Evolutionary conservation across 805 yeast species (phyloP).

Genomic region (Diddensiella santjacobensis): DNA sequence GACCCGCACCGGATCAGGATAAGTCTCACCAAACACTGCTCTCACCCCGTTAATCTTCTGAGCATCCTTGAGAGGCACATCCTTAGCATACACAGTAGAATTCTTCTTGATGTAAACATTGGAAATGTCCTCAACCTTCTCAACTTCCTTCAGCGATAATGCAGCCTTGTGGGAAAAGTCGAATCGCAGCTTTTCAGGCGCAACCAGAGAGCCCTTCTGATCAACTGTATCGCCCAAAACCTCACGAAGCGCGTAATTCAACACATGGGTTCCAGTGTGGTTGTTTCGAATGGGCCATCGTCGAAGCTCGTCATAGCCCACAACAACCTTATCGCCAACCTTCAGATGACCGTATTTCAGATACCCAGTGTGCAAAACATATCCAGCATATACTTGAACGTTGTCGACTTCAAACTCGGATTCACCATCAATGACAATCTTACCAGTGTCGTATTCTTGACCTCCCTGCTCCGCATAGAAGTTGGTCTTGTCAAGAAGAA

Average conservation of each 20-base stretch:
- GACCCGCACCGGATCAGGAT: conserved; percentile 98
- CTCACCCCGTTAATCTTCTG: conserved; percentile 77
- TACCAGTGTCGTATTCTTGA: conserved; percentile 95
- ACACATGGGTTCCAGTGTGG: conserved; percentile 97
- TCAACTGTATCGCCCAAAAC: conserved; percentile 85
- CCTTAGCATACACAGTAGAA: conserved; percentile 72
- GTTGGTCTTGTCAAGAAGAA: conserved; percentile 83
- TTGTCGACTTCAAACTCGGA: conserved; percentile 87
- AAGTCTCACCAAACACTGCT: conserved; percentile 98
- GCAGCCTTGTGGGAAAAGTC: conserved; percentile 95
- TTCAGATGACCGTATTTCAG: conserved; percentile 70
- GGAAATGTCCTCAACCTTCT: conserved; percentile 68
- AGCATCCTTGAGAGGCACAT: conserved; percentile 72
- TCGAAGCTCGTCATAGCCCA: conserved; percentile 86
- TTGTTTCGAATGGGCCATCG: conserved; percentile 96
- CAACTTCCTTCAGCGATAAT: conserved; percentile 64
- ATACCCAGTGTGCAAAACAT: conserved; percentile 90
- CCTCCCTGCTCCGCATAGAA: conserved; percentile 99
- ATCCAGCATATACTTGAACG: conserved; percentile 91
- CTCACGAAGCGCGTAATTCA: conserved; percentile 82
- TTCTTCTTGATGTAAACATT: conserved; percentile 69
- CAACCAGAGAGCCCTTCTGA: conserved; percentile 95
- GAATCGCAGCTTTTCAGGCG: conserved; percentile 91
- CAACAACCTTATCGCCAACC: conserved; percentile 69
- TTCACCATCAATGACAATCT: conserved; percentile 79